These are phyloP conservation scores for Cryptococcus sp. DNA, from an alignment of 1,284 basidiomycete genomes.

Conservation along the genomic window DNA sequence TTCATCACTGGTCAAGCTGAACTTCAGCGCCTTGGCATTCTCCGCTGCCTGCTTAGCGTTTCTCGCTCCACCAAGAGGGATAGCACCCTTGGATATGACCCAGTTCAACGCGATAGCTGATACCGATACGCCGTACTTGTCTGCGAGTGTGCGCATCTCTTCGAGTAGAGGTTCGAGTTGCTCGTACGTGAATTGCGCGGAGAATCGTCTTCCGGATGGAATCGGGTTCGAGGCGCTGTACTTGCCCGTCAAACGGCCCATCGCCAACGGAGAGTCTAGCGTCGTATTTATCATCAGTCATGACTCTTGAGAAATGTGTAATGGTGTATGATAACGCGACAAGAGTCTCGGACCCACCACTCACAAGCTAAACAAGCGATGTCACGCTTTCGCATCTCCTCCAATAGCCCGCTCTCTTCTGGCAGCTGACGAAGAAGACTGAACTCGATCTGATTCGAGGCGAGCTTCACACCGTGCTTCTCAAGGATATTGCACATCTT, in stretches of 20 bases:
- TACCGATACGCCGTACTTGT: slow-evolving; percentile 39
- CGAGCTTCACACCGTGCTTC: slow-evolving; percentile 38
- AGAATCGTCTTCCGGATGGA: slow-evolving; percentile 33
- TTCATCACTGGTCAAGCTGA: slow-evolving; percentile 28
- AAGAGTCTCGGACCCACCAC: slow-evolving; percentile 9
- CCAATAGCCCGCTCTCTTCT: slow-evolving; percentile 39
- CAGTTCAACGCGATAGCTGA: slow-evolving; percentile 50
- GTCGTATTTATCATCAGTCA: neutral
- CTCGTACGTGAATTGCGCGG: slow-evolving; percentile 30
- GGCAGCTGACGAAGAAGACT: slow-evolving; percentile 42
- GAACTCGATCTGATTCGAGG: slow-evolving; percentile 50
- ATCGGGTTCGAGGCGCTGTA: slow-evolving; percentile 45
- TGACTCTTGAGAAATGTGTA: neutral
- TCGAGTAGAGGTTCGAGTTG: slow-evolving; percentile 44
- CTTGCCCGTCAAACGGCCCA: slow-evolving; percentile 50
- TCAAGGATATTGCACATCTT: slow-evolving; percentile 38
- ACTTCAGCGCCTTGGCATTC: slow-evolving; percentile 36
- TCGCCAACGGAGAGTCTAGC: slow-evolving; percentile 47
- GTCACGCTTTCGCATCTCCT: slow-evolving; percentile 44
- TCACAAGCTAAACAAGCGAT: slow-evolving; percentile 45
- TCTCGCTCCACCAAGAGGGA: slow-evolving; percentile 51
- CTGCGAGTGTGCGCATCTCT: slow-evolving; percentile 37
- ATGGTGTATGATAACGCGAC: neutral
- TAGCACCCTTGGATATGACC: slow-evolving; percentile 51
- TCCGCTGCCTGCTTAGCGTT: slow-evolving; percentile 43